Conservation (phyloP, 2,329 filamentous ascomycete genomes). For the Fusarium abutilonis region DNA sequence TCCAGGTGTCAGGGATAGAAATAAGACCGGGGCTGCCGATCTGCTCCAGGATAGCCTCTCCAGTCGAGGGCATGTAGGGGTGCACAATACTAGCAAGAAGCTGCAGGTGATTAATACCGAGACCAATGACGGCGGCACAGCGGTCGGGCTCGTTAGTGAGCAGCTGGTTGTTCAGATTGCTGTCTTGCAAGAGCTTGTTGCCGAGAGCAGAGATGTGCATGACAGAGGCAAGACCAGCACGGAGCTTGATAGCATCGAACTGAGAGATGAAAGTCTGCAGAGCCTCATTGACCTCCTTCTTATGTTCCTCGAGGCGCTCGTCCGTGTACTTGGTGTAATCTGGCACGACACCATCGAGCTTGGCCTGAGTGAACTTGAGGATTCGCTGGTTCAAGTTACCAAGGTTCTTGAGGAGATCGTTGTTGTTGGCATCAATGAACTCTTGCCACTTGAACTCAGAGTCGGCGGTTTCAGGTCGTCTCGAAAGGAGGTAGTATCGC, state of each 20-base stretch:
- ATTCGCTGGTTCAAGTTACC: conserved; percentile 80
- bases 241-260: conserved; percentile 77
- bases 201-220: conserved; percentile 72
- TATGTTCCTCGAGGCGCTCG: conserved; percentile 62
- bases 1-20: conserved; percentile 75
- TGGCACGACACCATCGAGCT: conserved; percentile 76
- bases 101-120: conserved; percentile 85
- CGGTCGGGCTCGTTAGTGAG: conserved; percentile 64
- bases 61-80: conserved; percentile 87
- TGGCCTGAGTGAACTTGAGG: conserved; percentile 80
- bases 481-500: conserved; percentile 89
- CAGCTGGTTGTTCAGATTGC: conserved; percentile 64
- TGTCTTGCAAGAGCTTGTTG: conserved; percentile 63
- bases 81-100: conserved; percentile 81
- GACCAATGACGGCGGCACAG: conserved; percentile 70
- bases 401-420: conserved; percentile 80
- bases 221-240: conserved; percentile 70
- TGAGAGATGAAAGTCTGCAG: conserved; percentile 74
- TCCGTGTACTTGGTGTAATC: conserved; percentile 67
- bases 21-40: conserved; percentile 65
- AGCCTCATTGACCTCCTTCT: conserved; percentile 71
- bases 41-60: conserved; percentile 79
- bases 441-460: conserved; percentile 89
- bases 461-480: conserved; percentile 85
- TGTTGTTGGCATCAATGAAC: conserved; percentile 88